These are phyloP conservation scores for Daldinia caldariorum DNA, from an alignment of 495 filamentous ascomycete genomes.

Conservation along the genomic window DNA sequence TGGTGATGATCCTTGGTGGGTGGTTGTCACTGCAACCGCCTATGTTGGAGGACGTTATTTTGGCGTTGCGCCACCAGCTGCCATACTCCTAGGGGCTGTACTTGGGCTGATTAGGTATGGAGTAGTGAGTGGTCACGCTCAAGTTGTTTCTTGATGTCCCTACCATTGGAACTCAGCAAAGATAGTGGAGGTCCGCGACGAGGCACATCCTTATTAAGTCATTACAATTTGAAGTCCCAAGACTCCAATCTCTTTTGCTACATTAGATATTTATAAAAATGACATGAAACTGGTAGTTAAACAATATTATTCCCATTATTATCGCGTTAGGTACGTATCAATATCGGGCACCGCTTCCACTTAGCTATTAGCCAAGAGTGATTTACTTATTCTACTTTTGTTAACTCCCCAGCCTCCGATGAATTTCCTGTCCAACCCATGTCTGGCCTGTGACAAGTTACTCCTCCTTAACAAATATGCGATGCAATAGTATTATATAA, in stretches of 20 bases:
- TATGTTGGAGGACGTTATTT: slow-evolving; percentile 74
- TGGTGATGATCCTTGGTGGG: slow-evolving; percentile 78
- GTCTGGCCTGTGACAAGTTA: slow-evolving; percentile 27
- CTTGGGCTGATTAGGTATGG: slow-evolving; percentile 74
- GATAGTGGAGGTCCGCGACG: neutral
- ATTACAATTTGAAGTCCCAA: neutral
- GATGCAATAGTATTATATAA: slow-evolving; percentile 36
- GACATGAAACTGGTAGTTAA: slow-evolving; percentile 2
- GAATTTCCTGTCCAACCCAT: slow-evolving; percentile 24
- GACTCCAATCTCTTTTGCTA: slow-evolving; percentile 18
- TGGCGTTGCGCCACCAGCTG: slow-evolving; percentile 64
- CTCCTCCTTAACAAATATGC: slow-evolving; percentile 25
- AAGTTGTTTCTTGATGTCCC: neutral
- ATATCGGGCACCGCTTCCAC: slow-evolving; percentile 17
- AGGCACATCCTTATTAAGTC: no score
- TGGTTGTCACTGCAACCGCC: slow-evolving; percentile 69
- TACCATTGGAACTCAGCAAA: neutral
- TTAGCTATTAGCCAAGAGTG: slow-evolving; percentile 20
- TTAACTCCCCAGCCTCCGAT: slow-evolving; percentile 23
- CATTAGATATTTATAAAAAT: slow-evolving; percentile 16
- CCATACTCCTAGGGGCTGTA: slow-evolving; percentile 72
- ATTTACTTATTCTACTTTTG: slow-evolving; percentile 18
- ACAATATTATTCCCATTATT: slow-evolving; percentile 35
- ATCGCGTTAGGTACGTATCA: slow-evolving; percentile 16
- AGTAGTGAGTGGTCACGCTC: slow-evolving; percentile 46